phyloP scores from a whole-genome alignment of 148 eudicot genomes.

The Gaultheria prostrata region DNA sequence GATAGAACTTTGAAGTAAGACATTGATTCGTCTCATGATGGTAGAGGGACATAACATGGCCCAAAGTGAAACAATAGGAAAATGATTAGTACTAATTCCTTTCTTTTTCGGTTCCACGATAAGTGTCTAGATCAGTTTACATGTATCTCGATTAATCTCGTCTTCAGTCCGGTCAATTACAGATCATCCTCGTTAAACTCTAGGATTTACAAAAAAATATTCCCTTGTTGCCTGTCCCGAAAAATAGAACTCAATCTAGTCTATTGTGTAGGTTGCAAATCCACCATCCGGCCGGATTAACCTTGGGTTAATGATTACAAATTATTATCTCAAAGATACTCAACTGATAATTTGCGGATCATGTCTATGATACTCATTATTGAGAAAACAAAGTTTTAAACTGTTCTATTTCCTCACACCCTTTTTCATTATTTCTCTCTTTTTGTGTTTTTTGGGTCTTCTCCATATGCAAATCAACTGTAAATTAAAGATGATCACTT shows the following conservation, averaged over 20 bases:
- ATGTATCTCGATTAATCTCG: too few species aligned
- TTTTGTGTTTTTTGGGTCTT: conserved; percentile 23
- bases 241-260: too few species aligned
- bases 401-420: conserved; percentile 30
- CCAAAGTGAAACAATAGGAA: conserved; percentile 15
- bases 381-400: conserved; percentile 29
- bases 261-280: too few species aligned
- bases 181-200: too few species aligned
- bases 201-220: too few species aligned
- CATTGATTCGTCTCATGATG: conserved; percentile 22
- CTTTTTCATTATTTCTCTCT: conserved; percentile 29
- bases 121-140: too few species aligned
- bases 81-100: too few species aligned
- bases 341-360: conserved; percentile 41
- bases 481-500: background rate
- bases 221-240: too few species aligned
- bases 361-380: conserved; percentile 36
- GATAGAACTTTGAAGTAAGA: conserved; percentile 12
- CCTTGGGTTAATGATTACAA: too few species aligned
- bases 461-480: conserved; percentile 16
- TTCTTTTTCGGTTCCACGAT: too few species aligned
- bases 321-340: conserved; percentile 42
- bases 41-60: conserved; percentile 32
- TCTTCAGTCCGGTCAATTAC: too few species aligned
- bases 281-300: too few species aligned